phyloP scores from a whole-genome alignment of 257 asterid genomes.

The Przewalskia tangutica region DNA sequence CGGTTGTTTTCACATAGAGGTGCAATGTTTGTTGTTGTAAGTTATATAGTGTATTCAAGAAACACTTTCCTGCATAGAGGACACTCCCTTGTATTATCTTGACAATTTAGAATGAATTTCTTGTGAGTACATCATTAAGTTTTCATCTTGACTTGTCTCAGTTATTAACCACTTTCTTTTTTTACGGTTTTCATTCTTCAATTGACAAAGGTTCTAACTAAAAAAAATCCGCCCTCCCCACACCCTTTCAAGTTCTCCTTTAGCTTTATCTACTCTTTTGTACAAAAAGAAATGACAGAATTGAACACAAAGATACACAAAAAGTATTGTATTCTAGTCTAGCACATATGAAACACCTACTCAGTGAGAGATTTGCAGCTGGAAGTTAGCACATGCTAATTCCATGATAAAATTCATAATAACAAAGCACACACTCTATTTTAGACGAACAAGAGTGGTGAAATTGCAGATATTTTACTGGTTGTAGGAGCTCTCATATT shows the following conservation, averaged over 20 bases:
- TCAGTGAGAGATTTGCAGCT: neutral
- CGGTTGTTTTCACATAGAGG: neutral
- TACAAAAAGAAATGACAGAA: neutral
- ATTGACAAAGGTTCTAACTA: neutral
- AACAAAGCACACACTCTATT: neutral
- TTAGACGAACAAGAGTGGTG: neutral
- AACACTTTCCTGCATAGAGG: neutral
- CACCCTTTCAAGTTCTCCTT: neutral
- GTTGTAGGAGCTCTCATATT: neutral
- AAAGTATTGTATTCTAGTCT: too few relatives aligned
- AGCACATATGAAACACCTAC: neutral
- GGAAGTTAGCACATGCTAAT: neutral
- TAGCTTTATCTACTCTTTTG: neutral
- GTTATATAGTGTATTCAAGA: constrained; percentile 3
- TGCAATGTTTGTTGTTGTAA: neutral
- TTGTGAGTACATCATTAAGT: neutral
- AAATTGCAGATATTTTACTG: neutral
- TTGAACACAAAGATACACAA: neutral
- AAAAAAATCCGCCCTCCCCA: neutral
- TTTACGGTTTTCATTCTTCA: neutral
- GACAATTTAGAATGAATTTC: neutral
- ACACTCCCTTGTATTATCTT: constrained; percentile 9
- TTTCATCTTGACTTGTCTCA: neutral
- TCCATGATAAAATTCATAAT: neutral
- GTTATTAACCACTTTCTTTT: neutral